Conservation (phyloP, 2,329 filamentous ascomycete genomes). For the Venturia nashicola region DNA sequence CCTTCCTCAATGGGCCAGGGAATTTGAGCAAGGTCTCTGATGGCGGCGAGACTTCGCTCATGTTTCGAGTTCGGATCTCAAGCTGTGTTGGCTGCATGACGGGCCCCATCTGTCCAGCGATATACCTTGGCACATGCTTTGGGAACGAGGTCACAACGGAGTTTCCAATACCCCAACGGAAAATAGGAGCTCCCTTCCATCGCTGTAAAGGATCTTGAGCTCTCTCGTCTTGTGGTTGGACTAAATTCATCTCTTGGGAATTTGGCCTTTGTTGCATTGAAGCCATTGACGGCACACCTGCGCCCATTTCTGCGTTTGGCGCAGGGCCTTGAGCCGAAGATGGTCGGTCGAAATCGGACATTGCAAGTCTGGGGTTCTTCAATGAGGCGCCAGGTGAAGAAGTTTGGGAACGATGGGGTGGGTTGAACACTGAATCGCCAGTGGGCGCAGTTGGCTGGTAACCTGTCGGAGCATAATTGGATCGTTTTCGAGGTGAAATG, state of each 20-base stretch:
- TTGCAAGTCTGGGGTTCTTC: slow-evolving; percentile 32
- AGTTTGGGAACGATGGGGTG: slow-evolving; percentile 40
- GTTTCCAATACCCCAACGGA: slow-evolving; percentile 82
- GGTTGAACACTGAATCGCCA: slow-evolving; percentile 15
- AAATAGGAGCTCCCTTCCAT: slow-evolving; percentile 81
- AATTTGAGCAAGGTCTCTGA: slow-evolving; percentile 64
- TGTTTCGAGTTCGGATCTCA: slow-evolving; percentile 63
- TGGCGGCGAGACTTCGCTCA: slow-evolving; percentile 61
- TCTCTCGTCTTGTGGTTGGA: slow-evolving; percentile 43
- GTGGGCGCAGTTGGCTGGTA: not conserved
- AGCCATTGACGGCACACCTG: slow-evolving; percentile 18
- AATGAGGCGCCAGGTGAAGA: slow-evolving; percentile 46
- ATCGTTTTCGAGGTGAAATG: slow-evolving; percentile 27
- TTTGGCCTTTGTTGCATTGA: slow-evolving; percentile 36
- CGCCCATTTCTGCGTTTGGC: not conserved
- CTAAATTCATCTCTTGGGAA: slow-evolving; percentile 41
- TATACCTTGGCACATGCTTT: slow-evolving; percentile 76
- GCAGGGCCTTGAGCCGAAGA: slow-evolving; percentile 7
- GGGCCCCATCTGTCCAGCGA: slow-evolving; percentile 57
- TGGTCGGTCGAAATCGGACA: slow-evolving; percentile 7
- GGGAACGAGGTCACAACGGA: slow-evolving; percentile 76
- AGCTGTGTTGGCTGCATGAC: slow-evolving; percentile 74
- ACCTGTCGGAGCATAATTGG: slow-evolving; percentile 5
- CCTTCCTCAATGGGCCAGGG: slow-evolving; percentile 82
- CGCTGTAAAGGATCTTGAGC: slow-evolving; percentile 65